Evolutionary conservation across 345 rosid genomes (phyloP).

Genomic region (Brassica juncea): DNA sequence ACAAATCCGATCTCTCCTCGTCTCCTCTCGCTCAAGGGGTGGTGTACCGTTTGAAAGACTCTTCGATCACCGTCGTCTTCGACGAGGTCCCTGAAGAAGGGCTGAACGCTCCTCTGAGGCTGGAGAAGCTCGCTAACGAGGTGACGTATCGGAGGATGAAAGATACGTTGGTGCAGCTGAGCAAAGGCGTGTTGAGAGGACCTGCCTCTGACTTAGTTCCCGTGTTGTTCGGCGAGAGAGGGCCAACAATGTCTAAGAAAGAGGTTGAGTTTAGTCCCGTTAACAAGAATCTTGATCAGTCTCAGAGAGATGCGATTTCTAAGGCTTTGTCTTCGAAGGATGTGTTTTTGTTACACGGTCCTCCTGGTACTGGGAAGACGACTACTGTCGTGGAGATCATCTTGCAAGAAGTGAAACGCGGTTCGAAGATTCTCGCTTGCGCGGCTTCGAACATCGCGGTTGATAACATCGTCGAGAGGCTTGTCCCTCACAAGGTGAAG

Average conservation of each 20-base stretch:
- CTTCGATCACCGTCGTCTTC: constrained; percentile 84
- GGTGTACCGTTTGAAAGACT: constrained; percentile 83
- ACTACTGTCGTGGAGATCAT: constrained; percentile 93
- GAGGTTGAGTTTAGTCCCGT: constrained; percentile 57
- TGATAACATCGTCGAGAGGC: constrained; percentile 95
- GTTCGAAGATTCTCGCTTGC: constrained; percentile 95
- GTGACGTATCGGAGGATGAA: constrained; percentile 95
- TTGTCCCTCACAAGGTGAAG: constrained; percentile 85
- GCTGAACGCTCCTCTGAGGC: constrained; percentile 64
- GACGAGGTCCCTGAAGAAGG: constrained; percentile 95
- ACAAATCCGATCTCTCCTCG: constrained; percentile 81
- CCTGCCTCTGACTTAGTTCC: constrained; percentile 89
- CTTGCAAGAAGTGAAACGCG: constrained; percentile 91
- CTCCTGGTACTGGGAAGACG: constrained; percentile 99
- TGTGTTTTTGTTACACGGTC: constrained; percentile 90
- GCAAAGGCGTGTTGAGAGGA: constrained; percentile 82
- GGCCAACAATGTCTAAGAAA: constrained; percentile 58
- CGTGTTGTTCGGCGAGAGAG: constrained; percentile 82
- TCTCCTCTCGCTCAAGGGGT: constrained; percentile 97
- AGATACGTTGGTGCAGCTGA: constrained; percentile 77
- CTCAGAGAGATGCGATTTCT: constrained; percentile 87
- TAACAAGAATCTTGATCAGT: constrained; percentile 78
- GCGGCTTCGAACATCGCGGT: constrained; percentile 99
- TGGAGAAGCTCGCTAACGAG: constrained; percentile 95
- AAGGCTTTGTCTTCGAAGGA: constrained; percentile 85